Conservation (phyloP, 345 rosid genomes). For the Boechera divaricarpa region DNA sequence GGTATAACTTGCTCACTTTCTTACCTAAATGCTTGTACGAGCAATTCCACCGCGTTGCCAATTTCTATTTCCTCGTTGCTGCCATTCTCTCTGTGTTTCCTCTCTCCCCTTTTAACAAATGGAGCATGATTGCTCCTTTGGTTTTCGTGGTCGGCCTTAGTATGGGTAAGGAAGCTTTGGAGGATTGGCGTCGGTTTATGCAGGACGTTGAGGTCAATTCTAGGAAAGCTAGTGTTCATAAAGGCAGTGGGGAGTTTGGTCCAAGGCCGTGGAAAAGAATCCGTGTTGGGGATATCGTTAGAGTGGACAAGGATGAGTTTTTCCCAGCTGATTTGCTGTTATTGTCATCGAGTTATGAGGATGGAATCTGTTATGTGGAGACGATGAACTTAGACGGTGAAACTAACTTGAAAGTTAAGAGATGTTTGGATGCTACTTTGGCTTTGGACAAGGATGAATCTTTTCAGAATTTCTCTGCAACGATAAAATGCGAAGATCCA, state of each 20-base stretch:
- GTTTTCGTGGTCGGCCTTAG: slow-evolving; percentile 71
- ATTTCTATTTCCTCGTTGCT: slow-evolving; percentile 67
- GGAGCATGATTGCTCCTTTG: slow-evolving; percentile 65
- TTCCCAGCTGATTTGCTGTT: slow-evolving; percentile 73
- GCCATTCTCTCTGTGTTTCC: slow-evolving; percentile 55
- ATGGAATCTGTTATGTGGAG: slow-evolving; percentile 84
- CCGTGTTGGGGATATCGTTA: slow-evolving; percentile 68
- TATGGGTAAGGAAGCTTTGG: slow-evolving; percentile 75
- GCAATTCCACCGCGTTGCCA: slow-evolving; percentile 85
- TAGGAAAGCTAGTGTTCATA: slow-evolving; percentile 53
- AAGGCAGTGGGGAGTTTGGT: slow-evolving; percentile 54
- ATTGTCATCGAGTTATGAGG: slow-evolving; percentile 74
- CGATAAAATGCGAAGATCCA: slow-evolving; percentile 68
- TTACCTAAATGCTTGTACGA: slow-evolving; percentile 73
- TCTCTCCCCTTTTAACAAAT: slow-evolving; percentile 53
- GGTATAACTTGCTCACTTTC: slow-evolving; percentile 62
- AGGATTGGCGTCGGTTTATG: slow-evolving; percentile 72
- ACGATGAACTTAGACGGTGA: slow-evolving; percentile 90
- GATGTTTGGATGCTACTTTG: slow-evolving; percentile 63
- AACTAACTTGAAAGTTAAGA: slow-evolving; percentile 72
- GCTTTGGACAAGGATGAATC: slow-evolving; percentile 54
- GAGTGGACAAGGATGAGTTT: slow-evolving; percentile 63
- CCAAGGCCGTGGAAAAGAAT: slow-evolving; percentile 60
- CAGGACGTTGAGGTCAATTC: slow-evolving; percentile 60
- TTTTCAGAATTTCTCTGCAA: slow-evolving; percentile 52